These are phyloP conservation scores for Abrus precatorius DNA, from an alignment of 306 rosid species.

Conservation along the genomic window DNA sequence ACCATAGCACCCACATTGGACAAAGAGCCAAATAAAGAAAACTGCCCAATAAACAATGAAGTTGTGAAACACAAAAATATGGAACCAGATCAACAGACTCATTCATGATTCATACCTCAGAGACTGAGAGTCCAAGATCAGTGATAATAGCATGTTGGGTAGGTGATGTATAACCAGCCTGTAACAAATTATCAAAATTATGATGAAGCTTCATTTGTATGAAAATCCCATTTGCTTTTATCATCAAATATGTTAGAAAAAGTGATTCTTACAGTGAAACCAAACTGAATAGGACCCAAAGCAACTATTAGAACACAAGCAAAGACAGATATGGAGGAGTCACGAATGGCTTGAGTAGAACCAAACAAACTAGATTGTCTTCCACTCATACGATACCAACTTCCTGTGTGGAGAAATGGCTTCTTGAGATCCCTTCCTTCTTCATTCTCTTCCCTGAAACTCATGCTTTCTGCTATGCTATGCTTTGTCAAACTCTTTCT, in stretches of 20 bases:
- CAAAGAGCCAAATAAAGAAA: slow-evolving; percentile 86
- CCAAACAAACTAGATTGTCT: slow-evolving; percentile 80
- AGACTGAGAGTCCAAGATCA: slow-evolving; percentile 85
- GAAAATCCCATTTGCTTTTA: neutral
- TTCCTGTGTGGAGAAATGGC: slow-evolving; percentile 93
- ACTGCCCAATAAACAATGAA: slow-evolving; percentile 61
- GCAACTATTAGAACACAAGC: slow-evolving; percentile 96
- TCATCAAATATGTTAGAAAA: neutral
- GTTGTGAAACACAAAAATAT: slow-evolving; percentile 14
- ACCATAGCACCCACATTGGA: slow-evolving; percentile 99
- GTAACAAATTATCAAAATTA: slow-evolving; percentile 12
- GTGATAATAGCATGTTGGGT: slow-evolving; percentile 83
- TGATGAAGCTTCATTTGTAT: too few relatives aligned
- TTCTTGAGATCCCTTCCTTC: slow-evolving; percentile 84
- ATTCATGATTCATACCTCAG: slow-evolving; percentile 69
- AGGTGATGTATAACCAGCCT: slow-evolving; percentile 95
- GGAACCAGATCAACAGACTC: slow-evolving; percentile 5
- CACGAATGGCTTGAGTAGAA: slow-evolving; percentile 84
- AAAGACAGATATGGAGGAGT: slow-evolving; percentile 79
- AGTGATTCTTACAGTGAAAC: slow-evolving; percentile 79
- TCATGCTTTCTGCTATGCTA: slow-evolving; percentile 51
- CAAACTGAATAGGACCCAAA: slow-evolving; percentile 96
- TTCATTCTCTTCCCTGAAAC: slow-evolving; percentile 77
- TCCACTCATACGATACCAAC: slow-evolving; percentile 91
- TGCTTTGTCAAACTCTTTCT: neutral